Evolutionary conservation across 148 eudicot species (phyloP).

Genomic region (Rheum nobile): DNA sequence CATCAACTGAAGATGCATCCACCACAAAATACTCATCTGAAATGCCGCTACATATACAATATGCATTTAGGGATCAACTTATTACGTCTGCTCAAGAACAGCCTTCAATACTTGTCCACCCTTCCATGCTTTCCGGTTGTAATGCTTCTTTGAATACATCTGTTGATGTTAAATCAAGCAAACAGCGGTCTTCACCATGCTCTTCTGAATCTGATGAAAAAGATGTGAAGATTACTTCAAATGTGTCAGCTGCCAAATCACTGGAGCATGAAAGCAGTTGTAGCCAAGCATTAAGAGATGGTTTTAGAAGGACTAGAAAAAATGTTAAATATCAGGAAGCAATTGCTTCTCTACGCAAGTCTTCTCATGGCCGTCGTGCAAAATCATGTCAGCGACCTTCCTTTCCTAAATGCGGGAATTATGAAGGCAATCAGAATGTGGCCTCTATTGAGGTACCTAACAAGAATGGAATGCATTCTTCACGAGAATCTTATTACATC

Average conservation of each 20-base stretch:
- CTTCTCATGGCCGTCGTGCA: not conserved
- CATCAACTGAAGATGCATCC: not conserved
- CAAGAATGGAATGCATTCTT: too few relatives aligned
- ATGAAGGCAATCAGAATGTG: not conserved
- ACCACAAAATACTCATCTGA: not conserved
- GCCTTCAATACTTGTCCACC: not conserved
- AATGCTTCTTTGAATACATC: too few relatives aligned
- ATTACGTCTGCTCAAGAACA: not conserved
- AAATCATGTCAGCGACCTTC: not conserved
- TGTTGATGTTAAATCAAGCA: not conserved
- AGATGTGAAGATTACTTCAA: not conserved
- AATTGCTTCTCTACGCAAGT: not conserved
- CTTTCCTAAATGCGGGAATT: not conserved
- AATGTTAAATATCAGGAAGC: constrained; percentile 3
- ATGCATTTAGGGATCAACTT: not conserved
- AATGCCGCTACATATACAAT: not conserved
- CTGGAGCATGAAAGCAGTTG: not conserved
- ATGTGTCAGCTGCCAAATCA: not conserved
- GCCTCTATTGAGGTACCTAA: too few relatives aligned
- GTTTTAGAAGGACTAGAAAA: not conserved
- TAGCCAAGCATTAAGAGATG: too few relatives aligned
- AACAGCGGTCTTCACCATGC: not conserved
- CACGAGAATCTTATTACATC: too few relatives aligned
- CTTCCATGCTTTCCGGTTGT: too few relatives aligned
- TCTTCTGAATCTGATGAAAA: not conserved